Evolutionary conservation across 208 protist genomes (phyloP), one percentile per base, ranked within the genome.

Genomic region (Novymonas esmeraldas): DNA sequence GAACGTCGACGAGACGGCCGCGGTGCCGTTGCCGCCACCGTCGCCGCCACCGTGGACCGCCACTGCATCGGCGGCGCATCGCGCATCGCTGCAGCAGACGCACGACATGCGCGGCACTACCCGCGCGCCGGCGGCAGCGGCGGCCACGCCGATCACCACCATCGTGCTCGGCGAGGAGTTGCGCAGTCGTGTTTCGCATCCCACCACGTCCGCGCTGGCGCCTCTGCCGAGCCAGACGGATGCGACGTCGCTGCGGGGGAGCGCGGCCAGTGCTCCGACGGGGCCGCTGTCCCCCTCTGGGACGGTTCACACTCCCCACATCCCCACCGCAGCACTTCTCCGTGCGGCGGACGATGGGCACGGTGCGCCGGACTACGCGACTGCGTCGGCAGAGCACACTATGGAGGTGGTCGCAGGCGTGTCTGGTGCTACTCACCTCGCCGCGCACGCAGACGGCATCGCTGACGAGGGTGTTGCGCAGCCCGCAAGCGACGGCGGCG

Each of bases 151-250:
- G 20, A 42, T 31, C 20, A 24, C 36, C 7, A 46, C 56, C 2
- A 24, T 61, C 16, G 14, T 4, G 18, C 56, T 61, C 13, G 39
- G 36, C 34, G 56, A 61, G 56, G 56, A 61, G 26, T 22, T 61
- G 38, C 56, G 24, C 28, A 11, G 34, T n/a, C 56, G 24, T 13
- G 38, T n/a, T 6, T 11, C 20, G 20, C 26, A 49, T 18, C 38
- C 22, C 20, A 7, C 6, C 29, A 24, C 9, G 28, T 41, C 7
- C 33, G 9, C 49, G 18, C 49, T 2, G 49, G 16, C 36, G 7
- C 36, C 36, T 5, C 36, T 5, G 36, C 36, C 36, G 36, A 41
- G 36, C 7, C 36, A 11, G 36, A 41, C 7, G 7, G 36, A 5
- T 41, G 49, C 49, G 33, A 20, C 49, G 3, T 9, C 10, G 14